A percentile compares a stretch with the other conserved stretches of the same genome.
These are phyloP conservation scores for Spiromastix sp. DNA, from an alignment of 2,329 filamentous ascomycete genomes.

Conservation along the genomic window DNA sequence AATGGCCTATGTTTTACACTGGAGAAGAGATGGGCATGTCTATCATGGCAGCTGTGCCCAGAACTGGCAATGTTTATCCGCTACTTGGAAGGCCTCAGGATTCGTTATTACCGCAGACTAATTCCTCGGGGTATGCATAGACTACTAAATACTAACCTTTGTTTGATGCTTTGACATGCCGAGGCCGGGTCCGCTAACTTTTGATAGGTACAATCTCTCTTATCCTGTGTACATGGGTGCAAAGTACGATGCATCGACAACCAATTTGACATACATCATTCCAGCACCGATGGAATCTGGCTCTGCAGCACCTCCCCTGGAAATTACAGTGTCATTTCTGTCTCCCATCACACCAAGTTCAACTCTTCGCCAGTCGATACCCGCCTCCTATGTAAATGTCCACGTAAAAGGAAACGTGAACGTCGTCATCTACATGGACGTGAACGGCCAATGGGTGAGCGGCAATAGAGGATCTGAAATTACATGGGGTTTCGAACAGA, in stretches of 20 bases:
- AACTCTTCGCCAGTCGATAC: conserved; percentile 67
- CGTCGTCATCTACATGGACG: conserved; percentile 53
- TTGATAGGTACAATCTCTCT: conserved; percentile 45
- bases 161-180: conserved; percentile 4
- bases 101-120: conserved; percentile 35
- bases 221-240: conserved; percentile 51
- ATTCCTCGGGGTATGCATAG: conserved; percentile 25
- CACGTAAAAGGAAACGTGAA: conserved; percentile 57
- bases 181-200: no score
- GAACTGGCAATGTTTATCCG: conserved; percentile 51
- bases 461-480: conserved; percentile 60
- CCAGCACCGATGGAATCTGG: conserved; percentile 31
- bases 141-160: no score
- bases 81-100: conserved; percentile 57
- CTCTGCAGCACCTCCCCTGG: conserved; percentile 15
- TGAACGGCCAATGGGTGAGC: conserved; percentile 74
- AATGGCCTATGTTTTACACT: conserved; percentile 82
- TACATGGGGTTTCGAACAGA: conserved; percentile 53
- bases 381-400: conserved; percentile 69
- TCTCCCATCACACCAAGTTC: conserved; percentile 75
- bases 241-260: conserved; percentile 59
- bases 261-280: conserved; percentile 56
- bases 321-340: conserved; percentile 52
- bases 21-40: conserved; percentile 57
- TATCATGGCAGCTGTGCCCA: conserved; percentile 51